phyloP scores from a whole-genome alignment of 805 yeast genomes.

The Ogataea degrootiae region DNA sequence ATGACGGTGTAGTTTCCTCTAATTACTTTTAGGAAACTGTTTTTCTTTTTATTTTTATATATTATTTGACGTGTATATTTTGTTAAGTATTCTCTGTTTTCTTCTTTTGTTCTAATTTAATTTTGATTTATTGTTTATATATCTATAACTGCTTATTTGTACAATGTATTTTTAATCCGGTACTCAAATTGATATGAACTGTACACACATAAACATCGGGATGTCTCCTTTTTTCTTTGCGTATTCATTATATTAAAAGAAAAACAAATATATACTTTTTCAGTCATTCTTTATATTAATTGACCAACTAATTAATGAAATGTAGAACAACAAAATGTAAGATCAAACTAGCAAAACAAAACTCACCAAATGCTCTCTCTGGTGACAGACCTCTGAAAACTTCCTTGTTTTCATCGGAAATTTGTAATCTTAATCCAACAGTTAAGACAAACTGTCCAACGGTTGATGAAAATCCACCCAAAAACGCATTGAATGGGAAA shows the following conservation, averaged over 20 bases:
- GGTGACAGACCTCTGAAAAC: slow-evolving; percentile 24
- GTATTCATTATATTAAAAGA: background rate
- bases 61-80: slow-evolving; percentile 1
- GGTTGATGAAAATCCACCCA: slow-evolving; percentile 86
- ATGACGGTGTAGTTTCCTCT: too few relatives aligned
- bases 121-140: too few relatives aligned
- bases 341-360: slow-evolving; percentile 76
- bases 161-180: too few relatives aligned
- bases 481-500: slow-evolving; percentile 95
- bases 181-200: too few relatives aligned
- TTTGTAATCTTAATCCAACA: slow-evolving; percentile 75
- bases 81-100: background rate
- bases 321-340: slow-evolving; percentile 87
- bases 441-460: slow-evolving; percentile 95
- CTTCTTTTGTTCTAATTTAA: too few relatives aligned
- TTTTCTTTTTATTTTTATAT: slow-evolving; percentile 1
- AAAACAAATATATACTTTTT: background rate
- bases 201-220: background rate
- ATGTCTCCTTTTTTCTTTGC: background rate
- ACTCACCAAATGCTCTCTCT: slow-evolving; percentile 80
- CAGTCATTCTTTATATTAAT: background rate
- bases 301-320: slow-evolving; percentile 63
- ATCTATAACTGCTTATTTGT: too few relatives aligned
- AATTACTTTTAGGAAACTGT: too few relatives aligned
- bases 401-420: slow-evolving; percentile 25